Evolutionary conservation across 1,284 basidiomycete genomes (phyloP), one percentile per base, ranked within the genome.

Genomic region (Cutaneotrichosporon mucoides): DNA sequence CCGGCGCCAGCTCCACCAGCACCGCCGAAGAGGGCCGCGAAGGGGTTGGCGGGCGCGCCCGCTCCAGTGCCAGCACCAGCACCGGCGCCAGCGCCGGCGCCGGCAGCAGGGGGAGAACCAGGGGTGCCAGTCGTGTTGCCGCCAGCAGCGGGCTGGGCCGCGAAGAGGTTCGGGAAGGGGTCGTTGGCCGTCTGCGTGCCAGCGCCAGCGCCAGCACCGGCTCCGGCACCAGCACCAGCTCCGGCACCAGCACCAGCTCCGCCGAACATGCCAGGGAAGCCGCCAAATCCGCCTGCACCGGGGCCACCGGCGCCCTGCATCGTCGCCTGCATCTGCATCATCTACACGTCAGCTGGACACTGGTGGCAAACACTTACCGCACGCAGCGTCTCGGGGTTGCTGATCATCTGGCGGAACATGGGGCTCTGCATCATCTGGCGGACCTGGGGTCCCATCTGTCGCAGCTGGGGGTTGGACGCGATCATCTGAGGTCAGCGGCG

Each of bases 341-440:
- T 90, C 68, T 84, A 82, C 24, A 13, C 1, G 57, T 64, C 60
- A 68, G 61, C 60, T 24, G 0, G 5, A 15, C 1, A 11, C 33
- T n/a, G 4, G 33, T 6, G 4, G 11, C 5, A 8, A 8, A 4
- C 16, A 60, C 71, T 62, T 56, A 73, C 73, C 64, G 64, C 65
- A 55, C 73, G 63, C 34, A 76, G 65, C 53, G 73, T 68, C 41
- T 75, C 75, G 3, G 75, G 75, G 61, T 76, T 75, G 38, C 70
- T 61, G 69, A 92, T 83, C 85, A 92, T 87, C 70, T 89, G 83
- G 53, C 89, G 80, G 79, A 93, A 90, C 62, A 85, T 81, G n/a
- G 88, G 86, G 69, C 85, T 88, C 70, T 88, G 85, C 79, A 94
- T 88, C 59, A 90, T 82, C 66, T 88, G 81, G 15, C 92, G 82